Evolutionary conservation across 2,329 filamentous ascomycete species (phyloP), one percentile per base, ranked within the genome.

Genomic region (Stemphylium beticola): DNA sequence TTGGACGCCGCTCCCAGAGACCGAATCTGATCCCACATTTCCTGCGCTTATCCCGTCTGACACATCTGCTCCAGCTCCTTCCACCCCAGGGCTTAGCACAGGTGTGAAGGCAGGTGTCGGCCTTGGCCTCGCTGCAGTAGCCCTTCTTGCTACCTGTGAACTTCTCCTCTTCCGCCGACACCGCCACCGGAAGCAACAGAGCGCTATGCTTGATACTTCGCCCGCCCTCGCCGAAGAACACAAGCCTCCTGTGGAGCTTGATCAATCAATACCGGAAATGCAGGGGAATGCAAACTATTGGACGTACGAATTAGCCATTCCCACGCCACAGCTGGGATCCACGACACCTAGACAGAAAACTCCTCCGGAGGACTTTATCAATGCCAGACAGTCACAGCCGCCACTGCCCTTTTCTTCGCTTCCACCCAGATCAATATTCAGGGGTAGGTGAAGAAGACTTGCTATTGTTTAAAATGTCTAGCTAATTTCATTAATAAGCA

Each of bases 91-190:
- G 10, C 38, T 49, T 7, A 42, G 18, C 2, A 36, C 32, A 7
- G 31, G 14, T 11, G 20, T 17, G 4, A 49, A 49, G 9, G 31
- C 38, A 29, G 47, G 47, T 29, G 42, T 49, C 2, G 47, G 20
- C 4, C 17, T 49, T 17, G 47, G 38, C n/a, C 38, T 38, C 26
- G 47, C 47, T 20, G 47, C 38, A 26, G n/a, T 42, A 22, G 32
- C 15, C 31, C 10, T 40, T 14, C 31, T 43, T 14, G 31, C 29
- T 10, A 17, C 24, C n/a, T 11, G 39, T 0, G 31, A 29, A 18
- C 5, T 37, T 20, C n/a, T 41, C 9, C 20, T 42, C 31, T 42
- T 42, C 12, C 39, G 42, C 3, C 39, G 47, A 12, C 22, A 34
- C 26, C 46, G 38, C 7, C 38, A 20, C 10, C 22, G 15, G 18